Evolutionary conservation across 495 filamentous ascomycete genomes (phyloP).

Genomic region (Bacidia gigantensis): DNA sequence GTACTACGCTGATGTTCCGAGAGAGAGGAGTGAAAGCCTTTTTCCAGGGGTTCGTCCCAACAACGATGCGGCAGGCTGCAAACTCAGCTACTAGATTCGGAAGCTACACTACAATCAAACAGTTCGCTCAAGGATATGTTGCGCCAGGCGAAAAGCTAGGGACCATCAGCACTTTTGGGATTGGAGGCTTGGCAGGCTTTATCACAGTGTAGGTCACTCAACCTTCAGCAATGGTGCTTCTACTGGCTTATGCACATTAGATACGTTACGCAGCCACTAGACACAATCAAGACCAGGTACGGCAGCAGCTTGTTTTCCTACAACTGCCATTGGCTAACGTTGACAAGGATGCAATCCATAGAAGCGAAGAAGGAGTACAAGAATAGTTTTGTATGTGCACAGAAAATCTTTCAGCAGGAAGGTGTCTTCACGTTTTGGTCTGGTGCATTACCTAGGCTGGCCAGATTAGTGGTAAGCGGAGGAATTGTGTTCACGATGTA

Average conservation of each 20-base stretch:
- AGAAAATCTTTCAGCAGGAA: slow-evolving; percentile 75
- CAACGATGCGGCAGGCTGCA: slow-evolving; percentile 84
- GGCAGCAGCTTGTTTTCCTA: not conserved
- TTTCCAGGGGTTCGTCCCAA: slow-evolving; percentile 93
- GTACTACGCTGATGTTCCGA: slow-evolving; percentile 67
- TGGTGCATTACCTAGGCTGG: slow-evolving; percentile 75
- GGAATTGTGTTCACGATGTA: slow-evolving; percentile 97
- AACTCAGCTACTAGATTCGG: slow-evolving; percentile 86
- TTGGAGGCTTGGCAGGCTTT: slow-evolving; percentile 77
- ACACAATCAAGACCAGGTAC: slow-evolving; percentile 84
- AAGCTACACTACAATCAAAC: slow-evolving; percentile 78
- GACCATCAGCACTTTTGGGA: slow-evolving; percentile 73
- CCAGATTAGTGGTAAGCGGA: slow-evolving; percentile 72
- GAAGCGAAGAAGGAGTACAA: slow-evolving; percentile 73
- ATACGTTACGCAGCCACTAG: slow-evolving; percentile 71
- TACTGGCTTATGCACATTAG: slow-evolving; percentile 19
- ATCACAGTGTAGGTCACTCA: slow-evolving; percentile 69
- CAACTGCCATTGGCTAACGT: not conserved
- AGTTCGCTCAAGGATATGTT: slow-evolving; percentile 82
- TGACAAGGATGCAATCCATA: slow-evolving; percentile 79
- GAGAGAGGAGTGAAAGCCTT: slow-evolving; percentile 84
- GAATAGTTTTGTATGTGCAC: slow-evolving; percentile 78
- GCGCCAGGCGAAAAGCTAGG: slow-evolving; percentile 92
- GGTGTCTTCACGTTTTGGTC: slow-evolving; percentile 87
- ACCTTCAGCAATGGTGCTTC: not conserved